Percentiles rank a stretch among this genome's conserved stretches.
Evolutionary conservation across 441 rosid species (phyloP).

Genomic region (Populus tomentosa): DNA sequence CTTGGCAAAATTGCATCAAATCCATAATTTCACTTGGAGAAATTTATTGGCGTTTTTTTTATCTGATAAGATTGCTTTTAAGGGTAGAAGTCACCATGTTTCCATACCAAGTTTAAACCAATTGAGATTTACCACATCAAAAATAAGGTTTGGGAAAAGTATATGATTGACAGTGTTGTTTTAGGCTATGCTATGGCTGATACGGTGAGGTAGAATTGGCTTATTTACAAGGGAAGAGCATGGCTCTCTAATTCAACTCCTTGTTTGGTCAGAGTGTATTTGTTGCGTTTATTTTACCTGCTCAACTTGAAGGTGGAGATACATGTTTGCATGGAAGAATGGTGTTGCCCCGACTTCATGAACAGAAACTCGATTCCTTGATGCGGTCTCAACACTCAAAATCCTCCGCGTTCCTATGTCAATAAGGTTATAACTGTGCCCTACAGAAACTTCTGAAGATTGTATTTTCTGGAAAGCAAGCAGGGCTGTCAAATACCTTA

Average conservation of each 20-base stretch:
- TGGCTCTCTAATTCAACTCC: background rate
- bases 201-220: background rate
- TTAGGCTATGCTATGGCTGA: background rate
- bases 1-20: conserved; percentile 21
- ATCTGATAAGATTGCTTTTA: background rate
- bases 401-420: conserved; percentile 29
- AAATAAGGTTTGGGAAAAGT: background rate
- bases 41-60: background rate
- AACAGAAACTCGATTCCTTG: conserved; percentile 43
- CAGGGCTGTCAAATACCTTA: background rate
- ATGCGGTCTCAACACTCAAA: conserved; percentile 51
- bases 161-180: background rate
- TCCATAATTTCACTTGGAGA: conserved; percentile 13
- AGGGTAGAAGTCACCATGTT: background rate
- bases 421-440: conserved; percentile 55
- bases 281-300: conserved; percentile 27
- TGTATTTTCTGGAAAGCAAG: conserved; percentile 34
- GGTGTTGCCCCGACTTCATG: conserved; percentile 30
- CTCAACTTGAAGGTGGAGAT: conserved; percentile 38
- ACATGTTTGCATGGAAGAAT: conserved; percentile 54
- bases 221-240: background rate
- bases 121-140: background rate
- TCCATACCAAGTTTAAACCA: background rate
- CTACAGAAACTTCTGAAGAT: conserved; percentile 42
- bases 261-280: background rate